phyloP scores from a whole-genome alignment of 148 eudicot species.

The Arctostaphylos glauca region DNA sequence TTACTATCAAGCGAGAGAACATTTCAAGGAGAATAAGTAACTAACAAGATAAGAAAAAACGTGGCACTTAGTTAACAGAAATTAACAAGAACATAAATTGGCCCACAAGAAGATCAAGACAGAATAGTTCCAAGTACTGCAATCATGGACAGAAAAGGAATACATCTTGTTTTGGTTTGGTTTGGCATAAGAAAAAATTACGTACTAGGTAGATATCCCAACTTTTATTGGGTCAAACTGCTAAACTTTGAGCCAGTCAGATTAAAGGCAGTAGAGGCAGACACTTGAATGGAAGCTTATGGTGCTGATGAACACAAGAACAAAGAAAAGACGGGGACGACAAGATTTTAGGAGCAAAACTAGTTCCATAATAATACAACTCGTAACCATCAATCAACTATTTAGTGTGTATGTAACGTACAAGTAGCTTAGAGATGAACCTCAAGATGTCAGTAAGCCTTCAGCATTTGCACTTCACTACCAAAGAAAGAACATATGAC shows the following conservation, averaged over 20 bases:
- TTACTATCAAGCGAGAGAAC: no score
- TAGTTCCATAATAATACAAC: background rate
- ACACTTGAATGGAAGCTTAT: background rate
- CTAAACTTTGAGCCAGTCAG: background rate
- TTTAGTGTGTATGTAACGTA: background rate
- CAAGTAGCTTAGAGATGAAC: background rate
- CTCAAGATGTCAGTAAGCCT: conserved; percentile 1
- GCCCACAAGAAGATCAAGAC: no score
- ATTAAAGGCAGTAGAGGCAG: background rate
- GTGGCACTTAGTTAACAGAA: no score
- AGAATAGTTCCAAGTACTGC: no score
- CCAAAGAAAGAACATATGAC: background rate
- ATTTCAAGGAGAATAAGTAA: no score
- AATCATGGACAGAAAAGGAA: no score
- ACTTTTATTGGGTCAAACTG: background rate
- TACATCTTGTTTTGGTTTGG: background rate
- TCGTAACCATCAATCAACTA: background rate
- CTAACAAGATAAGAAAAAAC: no score
- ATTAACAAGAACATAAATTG: no score
- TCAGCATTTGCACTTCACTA: background rate
- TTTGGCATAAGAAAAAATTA: background rate
- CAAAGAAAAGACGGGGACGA: background rate
- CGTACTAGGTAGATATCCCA: background rate
- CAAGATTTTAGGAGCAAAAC: background rate
- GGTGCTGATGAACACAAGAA: background rate